phyloP scores from a whole-genome alignment of 805 yeast genomes.

The Lipomyces yamadae region DNA sequence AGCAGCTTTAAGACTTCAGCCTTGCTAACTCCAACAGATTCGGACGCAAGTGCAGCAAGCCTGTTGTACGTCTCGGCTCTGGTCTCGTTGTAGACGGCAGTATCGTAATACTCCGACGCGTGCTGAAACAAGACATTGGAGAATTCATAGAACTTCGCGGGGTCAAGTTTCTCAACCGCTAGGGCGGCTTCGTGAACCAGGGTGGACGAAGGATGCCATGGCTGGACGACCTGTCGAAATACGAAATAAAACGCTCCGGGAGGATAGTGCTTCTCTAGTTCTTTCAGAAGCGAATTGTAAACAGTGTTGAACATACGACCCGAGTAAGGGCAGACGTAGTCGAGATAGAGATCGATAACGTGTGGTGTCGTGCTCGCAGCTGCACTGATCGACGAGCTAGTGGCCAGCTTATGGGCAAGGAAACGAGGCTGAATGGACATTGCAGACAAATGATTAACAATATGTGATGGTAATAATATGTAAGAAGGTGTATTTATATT shows the following conservation, averaged over 20 bases:
- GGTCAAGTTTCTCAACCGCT: conserved; percentile 63
- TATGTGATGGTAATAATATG: background rate
- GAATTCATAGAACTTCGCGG: conserved; percentile 61
- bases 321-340: conserved; percentile 78
- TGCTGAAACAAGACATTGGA: conserved; percentile 61
- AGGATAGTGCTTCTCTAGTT: conserved; percentile 52
- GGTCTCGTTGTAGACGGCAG: conserved; percentile 57
- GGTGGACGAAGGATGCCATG: conserved; percentile 84
- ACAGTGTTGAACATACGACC: conserved; percentile 66
- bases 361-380: conserved; percentile 37
- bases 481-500: no score
- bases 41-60: conserved; percentile 56
- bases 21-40: conserved; percentile 49
- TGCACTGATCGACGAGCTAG: conserved; percentile 15
- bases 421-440: conserved; percentile 38
- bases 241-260: conserved; percentile 59
- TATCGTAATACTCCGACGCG: conserved; percentile 63
- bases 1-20: conserved; percentile 47
- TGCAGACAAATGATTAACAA: background rate
- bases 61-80: conserved; percentile 61
- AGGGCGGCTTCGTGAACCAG: conserved; percentile 71
- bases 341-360: conserved; percentile 67
- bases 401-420: conserved; percentile 29
- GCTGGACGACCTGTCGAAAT: conserved; percentile 78
- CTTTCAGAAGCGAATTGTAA: conserved; percentile 58